phyloP scores from a whole-genome alignment of 306 rosid species.

The Luffa acutangula region DNA sequence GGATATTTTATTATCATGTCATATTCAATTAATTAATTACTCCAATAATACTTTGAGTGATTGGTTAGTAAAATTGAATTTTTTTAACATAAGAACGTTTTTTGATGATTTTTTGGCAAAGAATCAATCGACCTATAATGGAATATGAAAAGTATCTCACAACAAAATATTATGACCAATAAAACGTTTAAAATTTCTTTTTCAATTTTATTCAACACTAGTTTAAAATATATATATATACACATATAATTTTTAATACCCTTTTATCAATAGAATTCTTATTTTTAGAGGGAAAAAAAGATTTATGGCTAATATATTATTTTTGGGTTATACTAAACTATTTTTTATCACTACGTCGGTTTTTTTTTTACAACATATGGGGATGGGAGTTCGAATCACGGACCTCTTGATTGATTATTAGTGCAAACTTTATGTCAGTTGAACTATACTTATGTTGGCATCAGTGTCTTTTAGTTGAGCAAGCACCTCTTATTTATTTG shows the following conservation, averaged over 20 bases:
- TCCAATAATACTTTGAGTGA: background rate
- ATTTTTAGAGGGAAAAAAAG: background rate
- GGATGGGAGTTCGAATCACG: too few species aligned
- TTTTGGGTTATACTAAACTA: too few species aligned
- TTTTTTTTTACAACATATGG: too few species aligned
- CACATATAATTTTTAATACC: background rate
- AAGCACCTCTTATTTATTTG: background rate
- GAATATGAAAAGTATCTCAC: background rate
- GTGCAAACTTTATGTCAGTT: too few species aligned
- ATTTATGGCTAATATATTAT: too few species aligned
- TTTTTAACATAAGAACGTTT: background rate
- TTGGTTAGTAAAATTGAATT: background rate
- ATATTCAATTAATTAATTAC: background rate
- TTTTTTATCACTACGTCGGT: too few species aligned
- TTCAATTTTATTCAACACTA: background rate
- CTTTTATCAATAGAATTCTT: background rate
- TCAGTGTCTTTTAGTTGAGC: background rate
- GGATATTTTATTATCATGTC: background rate
- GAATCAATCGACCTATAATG: background rate
- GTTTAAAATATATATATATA: too few species aligned
- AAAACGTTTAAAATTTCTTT: background rate
- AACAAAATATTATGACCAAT: background rate
- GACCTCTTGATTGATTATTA: too few species aligned
- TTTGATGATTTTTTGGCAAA: background rate
- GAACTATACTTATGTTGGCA: too few species aligned